Base-by-base conservation (phyloP, 2,329 filamentous ascomycete genomes). In the Hysterium pulicare region DNA sequence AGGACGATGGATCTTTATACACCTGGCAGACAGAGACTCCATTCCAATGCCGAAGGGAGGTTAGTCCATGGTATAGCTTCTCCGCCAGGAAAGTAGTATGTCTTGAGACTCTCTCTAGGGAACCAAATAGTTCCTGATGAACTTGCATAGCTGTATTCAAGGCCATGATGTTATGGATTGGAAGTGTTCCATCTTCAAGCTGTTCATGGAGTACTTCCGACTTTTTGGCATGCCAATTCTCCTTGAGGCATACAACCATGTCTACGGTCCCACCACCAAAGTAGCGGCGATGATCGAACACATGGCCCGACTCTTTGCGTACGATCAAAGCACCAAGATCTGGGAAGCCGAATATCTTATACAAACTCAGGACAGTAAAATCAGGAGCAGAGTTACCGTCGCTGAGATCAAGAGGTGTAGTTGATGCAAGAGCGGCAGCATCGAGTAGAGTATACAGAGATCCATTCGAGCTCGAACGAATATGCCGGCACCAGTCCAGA, bases 261-360 rank as follows among this genome's bases (percentile, higher is more conserved):
- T 95, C 90, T 1, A 96, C 91, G 1, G 91, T 97, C 3, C 93
- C 93, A 5, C 91, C 93, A 5, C 91, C 91, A 67, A 98, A 98
- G 57, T 94, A 98, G 48, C 73, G 82, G 46, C 89, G 80, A 32
- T 74, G 72, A 23, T 78, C 71, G 35, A 95, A 82, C 3, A 84
- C 61, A 30, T 75, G 64, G 5, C 79, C 81, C 10, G 86, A 79
- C 23, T 79, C 75, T 53, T 87, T 90, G 32, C 86, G 82, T 10
- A 97, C 82, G 22, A 97, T 82, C 44, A 98, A 69, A 1, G 84
- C 90, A 2, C 91, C 91, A 2, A 97, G 73, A 61, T 97, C 88
- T 0, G 91, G 91, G 51, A 96, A 96, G 1, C 93, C 91, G 64
- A 97, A 97, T n/a, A 96, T 90, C 65, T 97, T 98, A 71, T 96